Conservation (phyloP, 2,329 filamentous ascomycete species). For the Scytalidium lignicola region DNA sequence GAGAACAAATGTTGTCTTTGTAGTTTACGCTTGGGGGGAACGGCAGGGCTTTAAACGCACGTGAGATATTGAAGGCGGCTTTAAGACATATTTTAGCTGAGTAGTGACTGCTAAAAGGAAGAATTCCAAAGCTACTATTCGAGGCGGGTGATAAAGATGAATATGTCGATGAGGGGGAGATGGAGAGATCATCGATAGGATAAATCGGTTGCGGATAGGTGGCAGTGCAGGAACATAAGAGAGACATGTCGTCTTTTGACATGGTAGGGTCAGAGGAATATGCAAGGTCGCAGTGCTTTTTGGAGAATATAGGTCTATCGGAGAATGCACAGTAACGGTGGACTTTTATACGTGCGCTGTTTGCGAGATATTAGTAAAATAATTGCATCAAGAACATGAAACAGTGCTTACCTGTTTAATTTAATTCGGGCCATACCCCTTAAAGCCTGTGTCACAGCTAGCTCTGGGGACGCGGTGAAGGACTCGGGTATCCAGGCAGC, state of each 20-base stretch:
- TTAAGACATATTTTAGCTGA: constrained; percentile 45
- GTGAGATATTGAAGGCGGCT: constrained; percentile 42
- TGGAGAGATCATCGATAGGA: background rate
- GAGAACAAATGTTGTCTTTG: constrained; percentile 7
- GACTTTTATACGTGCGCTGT: constrained; percentile 45
- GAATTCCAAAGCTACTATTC: constrained; percentile 14
- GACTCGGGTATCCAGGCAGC: constrained; percentile 12
- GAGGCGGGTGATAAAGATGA: background rate
- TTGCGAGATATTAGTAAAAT: background rate
- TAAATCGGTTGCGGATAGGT: constrained; percentile 9
- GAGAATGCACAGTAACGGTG: constrained; percentile 48
- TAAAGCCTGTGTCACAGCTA: constrained; percentile 37
- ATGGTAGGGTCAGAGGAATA: constrained; percentile 18
- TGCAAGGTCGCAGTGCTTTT: constrained; percentile 44
- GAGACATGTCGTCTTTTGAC: constrained; percentile 5
- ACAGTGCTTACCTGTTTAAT: constrained; percentile 35
- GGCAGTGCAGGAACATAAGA: constrained; percentile 11
- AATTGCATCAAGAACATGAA: background rate
- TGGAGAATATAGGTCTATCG: constrained; percentile 43
- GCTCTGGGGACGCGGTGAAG: constrained; percentile 23
- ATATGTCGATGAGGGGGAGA: constrained; percentile 5
- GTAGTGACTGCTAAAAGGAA: constrained; percentile 41
- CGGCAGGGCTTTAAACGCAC: constrained; percentile 39
- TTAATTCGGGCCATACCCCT: constrained; percentile 45
- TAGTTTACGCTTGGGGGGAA: constrained; percentile 29